Conservation (phyloP, 2,329 filamentous ascomycete genomes). For the Grosmannia huntii region DNA sequence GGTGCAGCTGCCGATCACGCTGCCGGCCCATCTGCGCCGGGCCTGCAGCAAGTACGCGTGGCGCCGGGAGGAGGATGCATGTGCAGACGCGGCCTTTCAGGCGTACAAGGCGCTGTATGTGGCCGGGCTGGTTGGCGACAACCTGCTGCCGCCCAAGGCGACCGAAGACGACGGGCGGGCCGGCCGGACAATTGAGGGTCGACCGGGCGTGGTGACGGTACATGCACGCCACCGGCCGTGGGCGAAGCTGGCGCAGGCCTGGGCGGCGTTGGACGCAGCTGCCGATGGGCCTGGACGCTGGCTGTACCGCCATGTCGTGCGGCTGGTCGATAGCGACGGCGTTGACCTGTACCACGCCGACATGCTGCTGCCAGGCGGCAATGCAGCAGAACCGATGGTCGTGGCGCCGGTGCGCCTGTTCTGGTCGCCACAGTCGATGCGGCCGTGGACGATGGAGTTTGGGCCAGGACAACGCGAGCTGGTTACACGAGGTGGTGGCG, state of each 20-base stretch:
- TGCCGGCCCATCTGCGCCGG: constrained; percentile 49
- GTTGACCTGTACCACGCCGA: constrained; percentile 24
- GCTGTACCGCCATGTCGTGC: constrained; percentile 19
- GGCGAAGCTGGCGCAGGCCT: constrained; percentile 28
- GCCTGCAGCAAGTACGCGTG: constrained; percentile 43
- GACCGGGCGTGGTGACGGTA: constrained; percentile 22
- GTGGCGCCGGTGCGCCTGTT: constrained; percentile 23
- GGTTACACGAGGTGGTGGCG: no score
- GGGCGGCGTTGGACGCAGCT: constrained; percentile 17
- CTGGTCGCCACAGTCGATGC: constrained; percentile 20
- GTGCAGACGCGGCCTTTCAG: constrained; percentile 71
- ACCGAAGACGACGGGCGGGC: constrained; percentile 11
- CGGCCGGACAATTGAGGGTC: constrained; percentile 23
- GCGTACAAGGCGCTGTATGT: constrained; percentile 60
- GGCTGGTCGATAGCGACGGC: constrained; percentile 21
- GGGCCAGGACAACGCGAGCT: not conserved
- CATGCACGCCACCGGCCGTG: constrained; percentile 33
- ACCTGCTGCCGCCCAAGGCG: constrained; percentile 53
- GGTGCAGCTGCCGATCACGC: constrained; percentile 57
- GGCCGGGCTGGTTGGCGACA: constrained; percentile 61
- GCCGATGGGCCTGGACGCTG: not conserved
- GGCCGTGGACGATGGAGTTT: constrained; percentile 25
- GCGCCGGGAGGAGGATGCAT: constrained; percentile 58
- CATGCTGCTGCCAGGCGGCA: constrained; percentile 28
- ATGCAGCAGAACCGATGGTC: constrained; percentile 5